A percentile compares a stretch with the other conserved stretches of the same genome.
Conservation (phyloP, 1,284 basidiomycete genomes). For the Pyrrhoderma noxium region DNA sequence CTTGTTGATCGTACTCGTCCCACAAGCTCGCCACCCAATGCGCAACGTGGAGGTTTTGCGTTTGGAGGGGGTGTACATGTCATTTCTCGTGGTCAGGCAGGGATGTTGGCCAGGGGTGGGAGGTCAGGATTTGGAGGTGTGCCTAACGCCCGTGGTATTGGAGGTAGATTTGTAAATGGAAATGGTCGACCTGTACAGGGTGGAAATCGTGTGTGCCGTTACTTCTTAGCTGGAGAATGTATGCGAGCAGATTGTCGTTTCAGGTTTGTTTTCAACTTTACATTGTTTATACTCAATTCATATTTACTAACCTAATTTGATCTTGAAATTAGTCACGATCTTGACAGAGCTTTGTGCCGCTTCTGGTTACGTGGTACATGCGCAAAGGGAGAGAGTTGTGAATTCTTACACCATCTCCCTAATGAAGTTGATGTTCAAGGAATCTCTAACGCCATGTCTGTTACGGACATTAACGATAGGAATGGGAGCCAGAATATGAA, state of each 20-base stretch:
- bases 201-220: constrained; percentile 83
- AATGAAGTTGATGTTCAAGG: constrained; percentile 66
- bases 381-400: constrained; percentile 86
- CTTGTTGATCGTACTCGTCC: constrained; percentile 69
- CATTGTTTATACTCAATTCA: not conserved
- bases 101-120: constrained; percentile 36
- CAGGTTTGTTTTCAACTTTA: constrained; percentile 51
- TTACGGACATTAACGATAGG: constrained; percentile 52
- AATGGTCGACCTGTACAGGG: constrained; percentile 51
- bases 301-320: not conserved
- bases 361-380: constrained; percentile 98
- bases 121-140: constrained; percentile 23
- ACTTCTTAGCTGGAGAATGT: constrained; percentile 95
- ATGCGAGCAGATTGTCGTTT: constrained; percentile 94
- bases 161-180: constrained; percentile 44
- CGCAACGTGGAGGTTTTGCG: constrained; percentile 30
- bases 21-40: constrained; percentile 21
- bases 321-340: constrained; percentile 61
- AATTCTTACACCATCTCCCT: constrained; percentile 86
- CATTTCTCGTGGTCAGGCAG: constrained; percentile 45
- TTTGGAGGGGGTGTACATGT: constrained; percentile 54
- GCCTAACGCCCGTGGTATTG: constrained; percentile 28
- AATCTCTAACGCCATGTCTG: constrained; percentile 63
- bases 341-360: constrained; percentile 88
- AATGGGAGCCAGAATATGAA: constrained; percentile 27